Percentiles rank a stretch among this genome's conserved stretches.
These are phyloP conservation scores for Fusarium armeniacum DNA, from an alignment of 2,329 filamentous ascomycete species.

Conservation along the genomic window DNA sequence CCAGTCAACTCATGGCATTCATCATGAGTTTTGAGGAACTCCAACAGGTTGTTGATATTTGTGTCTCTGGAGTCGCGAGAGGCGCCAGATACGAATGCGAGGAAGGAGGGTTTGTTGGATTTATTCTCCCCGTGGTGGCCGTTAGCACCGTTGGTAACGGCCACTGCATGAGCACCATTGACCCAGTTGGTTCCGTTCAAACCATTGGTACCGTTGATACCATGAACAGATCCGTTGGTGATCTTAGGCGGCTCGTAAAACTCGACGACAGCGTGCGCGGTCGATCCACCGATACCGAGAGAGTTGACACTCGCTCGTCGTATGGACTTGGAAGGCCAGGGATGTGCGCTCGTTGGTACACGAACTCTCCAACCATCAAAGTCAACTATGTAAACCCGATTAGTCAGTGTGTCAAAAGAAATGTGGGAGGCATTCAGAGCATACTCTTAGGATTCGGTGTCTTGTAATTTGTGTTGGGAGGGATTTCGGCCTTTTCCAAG, in stretches of 20 bases:
- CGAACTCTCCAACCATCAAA: conserved; percentile 47
- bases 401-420: no score
- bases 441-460: conserved; percentile 48
- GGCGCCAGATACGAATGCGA: conserved; percentile 40
- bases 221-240: not conserved
- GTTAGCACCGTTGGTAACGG: conserved; percentile 15
- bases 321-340: conserved; percentile 45
- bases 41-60: conserved; percentile 31
- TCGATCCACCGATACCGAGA: conserved; percentile 62
- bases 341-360: conserved; percentile 39
- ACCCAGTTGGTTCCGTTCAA: not conserved
- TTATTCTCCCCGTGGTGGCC: conserved; percentile 21
- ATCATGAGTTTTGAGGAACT: conserved; percentile 34
- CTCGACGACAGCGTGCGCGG: conserved; percentile 60
- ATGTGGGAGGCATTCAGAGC: not conserved
- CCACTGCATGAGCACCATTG: not conserved
- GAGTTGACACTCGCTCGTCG: conserved; percentile 51
- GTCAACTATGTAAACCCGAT: conserved; percentile 21
- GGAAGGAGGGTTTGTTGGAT: conserved; percentile 18
- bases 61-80: conserved; percentile 37
- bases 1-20: conserved; percentile 32
- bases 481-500: conserved; percentile 49
- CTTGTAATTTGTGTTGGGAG: conserved; percentile 46
- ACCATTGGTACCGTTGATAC: not conserved
- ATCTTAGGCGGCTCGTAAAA: conserved; percentile 34